Base-by-base conservation (phyloP, 352 stramenopile species). In the Phytophthora kernoviae region DNA sequence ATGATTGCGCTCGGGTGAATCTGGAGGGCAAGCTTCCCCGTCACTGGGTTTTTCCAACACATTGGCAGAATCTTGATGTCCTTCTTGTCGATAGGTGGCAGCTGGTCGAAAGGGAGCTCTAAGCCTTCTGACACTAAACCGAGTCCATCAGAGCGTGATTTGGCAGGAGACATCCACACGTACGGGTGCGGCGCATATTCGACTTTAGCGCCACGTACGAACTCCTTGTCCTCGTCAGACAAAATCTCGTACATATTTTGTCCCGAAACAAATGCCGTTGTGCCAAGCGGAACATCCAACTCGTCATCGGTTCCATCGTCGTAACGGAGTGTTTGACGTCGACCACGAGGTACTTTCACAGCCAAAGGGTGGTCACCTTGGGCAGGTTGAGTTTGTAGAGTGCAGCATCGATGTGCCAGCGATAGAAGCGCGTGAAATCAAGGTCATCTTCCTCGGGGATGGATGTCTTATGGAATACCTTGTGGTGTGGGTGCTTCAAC, bases 141-240 rank as follows among this genome's bases (percentile, higher is more conserved):
- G 11, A 73, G 64, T 4, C 64, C 64, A 41, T 73, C 53, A 10
- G 64, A 73, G 26, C 64, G 64, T 10, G 64, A 73, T 5, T 44
- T 44, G 4, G 58, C 64, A 59, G 53, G 58, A 7, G 64, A 73
- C 58, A 73, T 73, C 64, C 64, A 73, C 9, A 73, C 53, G 53
- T 73, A 73, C 52, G 64, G 64, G 32, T 73, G 64, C 5, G 64
- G 64, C 1, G 64, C 64, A 27, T 73, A 73, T 43, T 73, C 64
- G 8, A 73, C 42, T 24, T 68, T 73, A 14, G 64, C 53, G 22
- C 12, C 20, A 40, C 64, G 58, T 0, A 73, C 64, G 27, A 73
- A 73, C 41, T 51, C 64, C 53, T 73, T 73, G 48, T 73, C 58
- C 15, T 65, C 15, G 4, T 73, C 52, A 9, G 58, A 73, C 36